Evolutionary conservation across 306 rosid species (phyloP).

Genomic region (Sesbania bispinosa): DNA sequence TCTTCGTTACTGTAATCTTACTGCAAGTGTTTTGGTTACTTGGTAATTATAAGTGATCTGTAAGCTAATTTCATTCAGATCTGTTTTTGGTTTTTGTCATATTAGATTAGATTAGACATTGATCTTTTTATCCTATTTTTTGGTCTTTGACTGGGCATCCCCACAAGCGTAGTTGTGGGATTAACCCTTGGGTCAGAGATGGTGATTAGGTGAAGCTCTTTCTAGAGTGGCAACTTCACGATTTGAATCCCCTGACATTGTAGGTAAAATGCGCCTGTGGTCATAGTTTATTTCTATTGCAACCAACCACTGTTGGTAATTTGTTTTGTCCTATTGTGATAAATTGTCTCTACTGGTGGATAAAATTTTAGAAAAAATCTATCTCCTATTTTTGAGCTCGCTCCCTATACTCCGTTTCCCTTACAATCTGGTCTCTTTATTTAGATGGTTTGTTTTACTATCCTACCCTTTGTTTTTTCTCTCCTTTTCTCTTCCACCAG

Average conservation of each 20-base stretch:
- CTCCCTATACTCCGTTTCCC: background rate
- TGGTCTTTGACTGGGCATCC: no score
- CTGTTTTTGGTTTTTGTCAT: background rate
- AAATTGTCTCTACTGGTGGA: constrained; percentile 1
- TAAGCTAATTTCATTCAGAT: constrained; percentile 3
- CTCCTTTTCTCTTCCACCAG: background rate
- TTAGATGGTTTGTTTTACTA: background rate
- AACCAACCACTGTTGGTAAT: no score
- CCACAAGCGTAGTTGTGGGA: no score
- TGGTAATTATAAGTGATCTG: background rate
- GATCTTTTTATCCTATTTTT: background rate
- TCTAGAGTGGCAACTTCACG: no score
- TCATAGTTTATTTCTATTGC: no score
- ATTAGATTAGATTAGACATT: background rate
- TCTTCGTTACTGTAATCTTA: background rate
- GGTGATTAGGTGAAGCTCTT: no score
- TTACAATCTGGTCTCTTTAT: background rate
- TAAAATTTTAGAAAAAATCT: background rate
- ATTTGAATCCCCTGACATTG: no score
- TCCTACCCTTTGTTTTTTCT: background rate
- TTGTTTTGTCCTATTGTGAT: background rate
- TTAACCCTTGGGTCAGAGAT: no score
- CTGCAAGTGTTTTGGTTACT: constrained; percentile 19
- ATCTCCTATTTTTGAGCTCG: background rate
- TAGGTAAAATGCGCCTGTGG: no score